Evolutionary conservation across 495 filamentous ascomycete genomes (phyloP).

Genomic region (Cairneyella variabilis): DNA sequence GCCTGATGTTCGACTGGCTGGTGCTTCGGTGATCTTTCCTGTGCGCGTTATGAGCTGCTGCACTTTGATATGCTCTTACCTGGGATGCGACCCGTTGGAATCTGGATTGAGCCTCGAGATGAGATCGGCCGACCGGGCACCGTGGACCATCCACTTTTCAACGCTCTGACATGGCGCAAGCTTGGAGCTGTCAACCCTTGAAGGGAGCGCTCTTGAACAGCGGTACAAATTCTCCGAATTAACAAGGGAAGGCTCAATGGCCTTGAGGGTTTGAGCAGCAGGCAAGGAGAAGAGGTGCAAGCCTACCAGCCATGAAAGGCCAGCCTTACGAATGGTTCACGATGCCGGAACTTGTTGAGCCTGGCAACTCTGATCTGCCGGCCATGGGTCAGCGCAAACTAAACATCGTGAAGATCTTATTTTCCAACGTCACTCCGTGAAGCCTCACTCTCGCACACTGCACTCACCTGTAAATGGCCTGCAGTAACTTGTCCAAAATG

Average conservation of each 20-base stretch:
- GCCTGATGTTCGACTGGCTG: too few species aligned
- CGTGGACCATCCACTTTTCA: not conserved
- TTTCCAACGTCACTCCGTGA: slow-evolving; percentile 17
- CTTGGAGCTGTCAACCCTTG: slow-evolving; percentile 15
- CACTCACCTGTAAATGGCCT: not conserved
- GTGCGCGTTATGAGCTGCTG: too few species aligned
- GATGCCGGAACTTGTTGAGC: slow-evolving; percentile 21
- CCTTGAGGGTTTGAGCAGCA: slow-evolving; percentile 15
- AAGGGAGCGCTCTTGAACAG: slow-evolving; percentile 4
- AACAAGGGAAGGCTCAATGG: slow-evolving; percentile 11
- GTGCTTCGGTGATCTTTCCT: too few species aligned
- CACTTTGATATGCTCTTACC: too few species aligned
- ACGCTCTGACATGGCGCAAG: slow-evolving; percentile 3
- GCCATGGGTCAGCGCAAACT: slow-evolving; percentile 19
- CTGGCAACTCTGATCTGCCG: slow-evolving; percentile 22
- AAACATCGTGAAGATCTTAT: slow-evolving; percentile 11
- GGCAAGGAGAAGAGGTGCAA: too few species aligned
- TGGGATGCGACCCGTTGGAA: too few species aligned
- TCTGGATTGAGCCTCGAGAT: slow-evolving; percentile 15
- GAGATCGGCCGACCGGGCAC: slow-evolving; percentile 19
- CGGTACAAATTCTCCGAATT: slow-evolving; percentile 19
- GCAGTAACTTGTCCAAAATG: not conserved
- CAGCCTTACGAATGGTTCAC: slow-evolving; percentile 18
- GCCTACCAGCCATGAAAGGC: too few species aligned
- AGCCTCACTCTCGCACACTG: not conserved